Evolutionary conservation across 208 protist species (phyloP).

Genomic region (Acanthamoeba sp.): DNA sequence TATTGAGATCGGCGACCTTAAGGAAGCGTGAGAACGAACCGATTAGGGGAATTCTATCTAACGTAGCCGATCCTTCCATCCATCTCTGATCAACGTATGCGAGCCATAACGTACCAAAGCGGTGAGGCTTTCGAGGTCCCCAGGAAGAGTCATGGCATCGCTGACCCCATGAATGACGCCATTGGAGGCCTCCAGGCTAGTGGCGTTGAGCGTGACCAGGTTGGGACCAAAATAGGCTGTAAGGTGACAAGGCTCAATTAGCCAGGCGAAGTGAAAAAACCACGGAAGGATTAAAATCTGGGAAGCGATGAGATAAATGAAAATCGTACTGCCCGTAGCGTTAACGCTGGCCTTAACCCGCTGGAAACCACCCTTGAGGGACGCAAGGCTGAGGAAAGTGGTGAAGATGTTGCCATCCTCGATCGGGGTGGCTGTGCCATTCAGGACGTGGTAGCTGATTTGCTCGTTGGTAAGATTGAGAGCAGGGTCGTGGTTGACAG

Average conservation of each 20-base stretch:
- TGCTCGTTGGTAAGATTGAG: slow-evolving; percentile 37
- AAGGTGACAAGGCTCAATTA: neutral
- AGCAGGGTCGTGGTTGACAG: slow-evolving; percentile 22
- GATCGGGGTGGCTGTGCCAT: neutral
- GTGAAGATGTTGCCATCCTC: neutral
- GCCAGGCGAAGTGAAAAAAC: too few relatives aligned
- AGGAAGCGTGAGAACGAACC: neutral
- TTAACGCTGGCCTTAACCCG: slow-evolving; percentile 5
- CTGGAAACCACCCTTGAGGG: neutral
- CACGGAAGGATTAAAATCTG: too few relatives aligned
- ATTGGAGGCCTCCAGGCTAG: neutral
- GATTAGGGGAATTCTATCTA: too few relatives aligned
- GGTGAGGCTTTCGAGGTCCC: neutral
- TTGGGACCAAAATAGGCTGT: slow-evolving; percentile 22
- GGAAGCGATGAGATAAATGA: neutral
- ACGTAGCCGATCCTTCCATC: too few relatives aligned
- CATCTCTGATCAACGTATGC: neutral
- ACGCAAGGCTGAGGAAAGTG: neutral
- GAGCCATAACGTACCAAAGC: neutral
- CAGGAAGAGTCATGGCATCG: neutral
- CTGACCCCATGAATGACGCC: neutral
- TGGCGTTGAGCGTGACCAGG: neutral
- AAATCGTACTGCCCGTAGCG: neutral
- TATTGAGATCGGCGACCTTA: neutral
- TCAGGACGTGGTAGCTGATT: slow-evolving; percentile 16